Evolutionary conservation across 495 filamentous ascomycete species (phyloP).

Genomic region (Talaromyces ruber): DNA sequence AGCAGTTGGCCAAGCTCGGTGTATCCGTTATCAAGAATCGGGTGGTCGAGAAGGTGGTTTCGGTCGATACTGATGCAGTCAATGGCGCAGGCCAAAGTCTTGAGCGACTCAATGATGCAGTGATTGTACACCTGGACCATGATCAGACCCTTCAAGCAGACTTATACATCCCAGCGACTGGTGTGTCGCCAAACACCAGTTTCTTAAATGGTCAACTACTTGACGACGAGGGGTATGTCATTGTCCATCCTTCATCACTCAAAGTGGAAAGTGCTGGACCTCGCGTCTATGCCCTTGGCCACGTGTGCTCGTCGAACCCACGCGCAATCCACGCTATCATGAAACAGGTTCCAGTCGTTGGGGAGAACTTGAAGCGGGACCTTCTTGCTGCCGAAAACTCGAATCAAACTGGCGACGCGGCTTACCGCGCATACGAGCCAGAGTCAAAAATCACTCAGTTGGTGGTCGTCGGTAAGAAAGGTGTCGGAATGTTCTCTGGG

Average conservation of each 20-base stretch:
- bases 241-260: slow-evolving; percentile 30
- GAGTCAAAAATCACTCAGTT: slow-evolving; percentile 40
- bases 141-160: slow-evolving; percentile 31
- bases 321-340: slow-evolving; percentile 29
- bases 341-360: slow-evolving; percentile 27
- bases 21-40: slow-evolving; percentile 34
- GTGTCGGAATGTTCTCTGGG: slow-evolving; percentile 49
- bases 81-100: background rate
- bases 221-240: slow-evolving; percentile 25
- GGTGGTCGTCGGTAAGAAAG: slow-evolving; percentile 47
- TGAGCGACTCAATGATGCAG: slow-evolving; percentile 7
- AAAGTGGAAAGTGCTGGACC: slow-evolving; percentile 39
- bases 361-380: slow-evolving; percentile 38
- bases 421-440: slow-evolving; percentile 21
- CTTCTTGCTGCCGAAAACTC: slow-evolving; percentile 13
- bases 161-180: slow-evolving; percentile 41
- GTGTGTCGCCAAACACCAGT: slow-evolving; percentile 33
- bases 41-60: slow-evolving; percentile 14
- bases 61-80: slow-evolving; percentile 16
- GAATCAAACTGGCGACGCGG: background rate
- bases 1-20: slow-evolving; percentile 30
- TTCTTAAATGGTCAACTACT: slow-evolving; percentile 30
- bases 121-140: slow-evolving; percentile 23
- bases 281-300: slow-evolving; percentile 40
- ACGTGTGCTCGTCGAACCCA: slow-evolving; percentile 23